A percentile compares a stretch with the other conserved stretches of the same genome.
Evolutionary conservation across 1,284 basidiomycete species (phyloP).

Genomic region (Lentinula novae-zelandiae): DNA sequence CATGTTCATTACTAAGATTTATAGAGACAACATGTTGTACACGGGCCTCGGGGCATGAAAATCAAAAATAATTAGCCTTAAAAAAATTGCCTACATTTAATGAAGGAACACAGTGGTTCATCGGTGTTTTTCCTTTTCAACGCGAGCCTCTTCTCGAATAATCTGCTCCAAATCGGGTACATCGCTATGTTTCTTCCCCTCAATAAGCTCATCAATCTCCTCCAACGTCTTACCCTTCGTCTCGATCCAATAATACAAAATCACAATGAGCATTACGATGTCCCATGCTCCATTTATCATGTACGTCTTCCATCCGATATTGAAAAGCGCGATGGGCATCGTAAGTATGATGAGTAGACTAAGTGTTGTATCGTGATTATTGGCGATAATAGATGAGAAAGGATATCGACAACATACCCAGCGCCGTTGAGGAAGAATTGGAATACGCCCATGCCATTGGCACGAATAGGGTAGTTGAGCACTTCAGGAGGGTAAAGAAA

Average conservation of each 20-base stretch:
- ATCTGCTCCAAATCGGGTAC: conserved; percentile 20
- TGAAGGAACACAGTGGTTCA: too few species aligned
- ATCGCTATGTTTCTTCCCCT: conserved; percentile 19
- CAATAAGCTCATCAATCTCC: conserved; percentile 22
- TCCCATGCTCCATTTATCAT: conserved; percentile 24
- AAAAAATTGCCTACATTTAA: too few species aligned
- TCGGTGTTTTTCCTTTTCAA: too few species aligned
- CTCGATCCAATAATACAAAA: conserved; percentile 21
- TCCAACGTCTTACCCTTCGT: conserved; percentile 21
- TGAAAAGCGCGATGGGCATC: conserved; percentile 19
- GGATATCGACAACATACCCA: conserved; percentile 12
- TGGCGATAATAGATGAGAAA: neutral
- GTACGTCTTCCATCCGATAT: conserved; percentile 23
- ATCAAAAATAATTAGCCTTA: too few species aligned
- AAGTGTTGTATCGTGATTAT: neutral
- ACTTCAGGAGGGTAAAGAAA: conserved; percentile 23
- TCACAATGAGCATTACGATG: conserved; percentile 18
- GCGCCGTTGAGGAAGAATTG: conserved; percentile 19
- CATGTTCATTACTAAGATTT: neutral
- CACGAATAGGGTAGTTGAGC: conserved; percentile 21
- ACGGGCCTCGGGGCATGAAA: too few species aligned
- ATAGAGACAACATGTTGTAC: too few species aligned
- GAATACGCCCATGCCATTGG: conserved; percentile 22
- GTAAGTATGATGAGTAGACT: conserved; percentile 22
- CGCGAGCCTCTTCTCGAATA: conserved; percentile 12